Evolutionary conservation across 2,329 filamentous ascomycete species (phyloP).

Genomic region (Aspergillus pseudotamarii): DNA sequence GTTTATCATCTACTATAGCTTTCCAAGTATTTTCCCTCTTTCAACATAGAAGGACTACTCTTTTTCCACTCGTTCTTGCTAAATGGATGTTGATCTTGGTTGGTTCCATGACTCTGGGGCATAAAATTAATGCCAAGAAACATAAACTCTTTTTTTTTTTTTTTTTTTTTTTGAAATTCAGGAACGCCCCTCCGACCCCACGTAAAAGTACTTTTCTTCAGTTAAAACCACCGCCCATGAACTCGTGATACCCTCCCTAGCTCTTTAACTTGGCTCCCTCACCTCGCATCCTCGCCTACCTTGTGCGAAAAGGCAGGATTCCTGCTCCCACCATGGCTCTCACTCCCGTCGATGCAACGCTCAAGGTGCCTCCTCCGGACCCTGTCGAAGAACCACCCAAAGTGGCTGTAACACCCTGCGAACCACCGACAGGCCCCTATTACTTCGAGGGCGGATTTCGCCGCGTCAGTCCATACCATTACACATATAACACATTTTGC

Average conservation of each 20-base stretch:
- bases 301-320: slow-evolving; percentile 40
- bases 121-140: background rate
- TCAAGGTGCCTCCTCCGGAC: slow-evolving; percentile 30
- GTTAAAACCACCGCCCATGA: background rate
- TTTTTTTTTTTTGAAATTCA: background rate
- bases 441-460: slow-evolving; percentile 81
- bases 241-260: background rate
- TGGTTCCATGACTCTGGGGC: background rate
- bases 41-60: background rate
- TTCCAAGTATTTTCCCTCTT: background rate
- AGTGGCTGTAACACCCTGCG: slow-evolving; percentile 14
- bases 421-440: slow-evolving; percentile 70
- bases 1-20: background rate
- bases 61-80: background rate
- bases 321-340: slow-evolving; percentile 42
- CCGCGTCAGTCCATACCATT: slow-evolving; percentile 84
- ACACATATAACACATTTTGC: slow-evolving; percentile 91
- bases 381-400: slow-evolving; percentile 20
- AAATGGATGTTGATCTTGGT: background rate
- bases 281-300: slow-evolving; percentile 42
- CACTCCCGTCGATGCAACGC: slow-evolving; percentile 31
- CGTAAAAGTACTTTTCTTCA: background rate
- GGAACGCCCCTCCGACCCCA: slow-evolving; percentile 5
- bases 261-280: slow-evolving; percentile 36
- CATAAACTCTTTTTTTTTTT: background rate